Conservation (phyloP, 176 grass and related monocot genomes). For the Aegilops tauschii region DNA sequence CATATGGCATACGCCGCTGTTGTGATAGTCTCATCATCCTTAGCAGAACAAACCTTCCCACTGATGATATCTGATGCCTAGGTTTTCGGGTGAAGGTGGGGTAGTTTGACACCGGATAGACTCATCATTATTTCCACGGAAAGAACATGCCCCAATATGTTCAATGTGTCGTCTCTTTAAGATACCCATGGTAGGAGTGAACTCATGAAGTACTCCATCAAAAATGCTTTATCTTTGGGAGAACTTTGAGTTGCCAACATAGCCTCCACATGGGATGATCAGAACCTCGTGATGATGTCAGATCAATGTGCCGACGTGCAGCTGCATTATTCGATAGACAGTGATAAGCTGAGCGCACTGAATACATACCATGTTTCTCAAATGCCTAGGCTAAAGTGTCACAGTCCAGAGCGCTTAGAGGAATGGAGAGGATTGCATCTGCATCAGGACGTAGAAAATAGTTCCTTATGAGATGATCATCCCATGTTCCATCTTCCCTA, state of each 20-base stretch:
- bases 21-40: no score
- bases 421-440: background rate
- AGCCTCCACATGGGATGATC: background rate
- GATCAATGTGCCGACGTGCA: background rate
- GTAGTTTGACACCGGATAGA: no score
- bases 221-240: background rate
- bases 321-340: background rate
- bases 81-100: no score
- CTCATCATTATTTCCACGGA: no score
- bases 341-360: background rate
- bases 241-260: background rate
- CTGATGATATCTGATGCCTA: no score
- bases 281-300: background rate
- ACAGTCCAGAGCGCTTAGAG: background rate
- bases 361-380: background rate
- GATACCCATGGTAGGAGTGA: background rate
- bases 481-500: no score
- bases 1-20: no score
- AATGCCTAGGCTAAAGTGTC: background rate
- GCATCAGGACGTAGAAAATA: background rate
- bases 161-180: no score
- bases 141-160: no score
- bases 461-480: background rate
- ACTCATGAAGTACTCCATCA: background rate
- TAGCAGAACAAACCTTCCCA: no score